Conservation (phyloP, 371 early-diverging fungal species). For the Gilbertella persicaria region DNA sequence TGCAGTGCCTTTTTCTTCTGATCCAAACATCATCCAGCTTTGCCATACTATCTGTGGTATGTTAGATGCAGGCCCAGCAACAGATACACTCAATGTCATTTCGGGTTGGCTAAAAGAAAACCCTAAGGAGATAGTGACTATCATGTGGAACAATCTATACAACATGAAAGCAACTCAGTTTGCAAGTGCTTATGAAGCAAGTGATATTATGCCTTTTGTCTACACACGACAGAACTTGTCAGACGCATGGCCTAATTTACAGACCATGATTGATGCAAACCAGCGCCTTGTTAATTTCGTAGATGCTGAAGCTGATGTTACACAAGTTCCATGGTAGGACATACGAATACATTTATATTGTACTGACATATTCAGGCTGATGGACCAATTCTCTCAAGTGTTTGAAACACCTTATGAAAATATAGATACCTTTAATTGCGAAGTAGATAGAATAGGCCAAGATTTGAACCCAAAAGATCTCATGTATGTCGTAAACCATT, state of each 20-base stretch:
- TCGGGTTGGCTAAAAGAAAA: constrained; percentile 59
- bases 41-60: constrained; percentile 66
- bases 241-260: constrained; percentile 68
- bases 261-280: constrained; percentile 58
- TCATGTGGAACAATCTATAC: constrained; percentile 71
- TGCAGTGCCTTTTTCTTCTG: constrained; percentile 55
- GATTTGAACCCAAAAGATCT: constrained; percentile 13
- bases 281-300: constrained; percentile 69
- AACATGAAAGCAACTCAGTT: constrained; percentile 45
- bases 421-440: constrained; percentile 42
- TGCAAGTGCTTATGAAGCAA: constrained; percentile 46
- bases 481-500: constrained; percentile 65
- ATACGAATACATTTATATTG: neutral
- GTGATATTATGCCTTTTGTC: constrained; percentile 53
- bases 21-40: constrained; percentile 50
- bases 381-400: constrained; percentile 49
- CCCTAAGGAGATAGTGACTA: constrained; percentile 68
- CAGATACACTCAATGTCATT: constrained; percentile 48
- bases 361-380: constrained; percentile 35
- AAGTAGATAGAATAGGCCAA: constrained; percentile 52
- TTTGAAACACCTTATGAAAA: constrained; percentile 62
- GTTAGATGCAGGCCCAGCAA: constrained; percentile 60
- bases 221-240: constrained; percentile 32
- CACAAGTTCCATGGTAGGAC: constrained; percentile 59
- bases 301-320: constrained; percentile 51